phyloP scores from a whole-genome alignment of 2,329 filamentous ascomycete genomes.

The Aureobasidium sp. region DNA sequence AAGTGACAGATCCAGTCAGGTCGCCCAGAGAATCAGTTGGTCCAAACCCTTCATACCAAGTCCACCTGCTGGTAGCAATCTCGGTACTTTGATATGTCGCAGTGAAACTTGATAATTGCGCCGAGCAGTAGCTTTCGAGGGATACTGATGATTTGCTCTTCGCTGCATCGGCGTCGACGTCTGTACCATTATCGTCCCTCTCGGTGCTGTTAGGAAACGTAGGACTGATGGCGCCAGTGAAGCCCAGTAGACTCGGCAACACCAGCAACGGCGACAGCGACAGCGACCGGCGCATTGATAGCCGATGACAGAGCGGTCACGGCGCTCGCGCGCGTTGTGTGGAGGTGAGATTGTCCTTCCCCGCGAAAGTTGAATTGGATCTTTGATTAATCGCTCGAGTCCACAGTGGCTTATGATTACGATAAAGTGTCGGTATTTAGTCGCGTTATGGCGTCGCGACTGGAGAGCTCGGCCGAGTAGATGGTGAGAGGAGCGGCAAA shows the following conservation, averaged over 20 bases:
- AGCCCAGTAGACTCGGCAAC: not conserved
- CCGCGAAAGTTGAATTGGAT: not conserved
- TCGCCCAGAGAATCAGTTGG: slow-evolving; percentile 14
- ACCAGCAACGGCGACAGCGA: not conserved
- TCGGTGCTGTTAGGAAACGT: not conserved
- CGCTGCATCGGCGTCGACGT: not conserved
- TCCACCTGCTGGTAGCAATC: slow-evolving; percentile 14
- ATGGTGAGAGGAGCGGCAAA: not conserved
- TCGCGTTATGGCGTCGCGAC: not conserved
- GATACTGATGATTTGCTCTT: not conserved
- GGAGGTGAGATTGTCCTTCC: not conserved
- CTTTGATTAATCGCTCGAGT: not conserved
- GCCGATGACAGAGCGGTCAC: not conserved
- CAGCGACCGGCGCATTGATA: not conserved
- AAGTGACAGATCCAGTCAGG: slow-evolving; percentile 15
- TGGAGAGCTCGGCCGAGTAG: not conserved
- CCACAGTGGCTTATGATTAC: not conserved
- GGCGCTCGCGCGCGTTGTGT: slow-evolving; percentile 4
- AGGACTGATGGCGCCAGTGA: not conserved
- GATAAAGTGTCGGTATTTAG: not conserved
- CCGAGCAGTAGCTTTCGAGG: not conserved
- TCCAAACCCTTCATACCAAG: slow-evolving; percentile 17
- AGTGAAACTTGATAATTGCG: not conserved
- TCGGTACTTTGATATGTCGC: slow-evolving; percentile 8
- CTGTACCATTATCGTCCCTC: not conserved